phyloP scores from a whole-genome alignment of 2,329 filamentous ascomycete genomes.

The Trichoderma citrinoviride region DNA sequence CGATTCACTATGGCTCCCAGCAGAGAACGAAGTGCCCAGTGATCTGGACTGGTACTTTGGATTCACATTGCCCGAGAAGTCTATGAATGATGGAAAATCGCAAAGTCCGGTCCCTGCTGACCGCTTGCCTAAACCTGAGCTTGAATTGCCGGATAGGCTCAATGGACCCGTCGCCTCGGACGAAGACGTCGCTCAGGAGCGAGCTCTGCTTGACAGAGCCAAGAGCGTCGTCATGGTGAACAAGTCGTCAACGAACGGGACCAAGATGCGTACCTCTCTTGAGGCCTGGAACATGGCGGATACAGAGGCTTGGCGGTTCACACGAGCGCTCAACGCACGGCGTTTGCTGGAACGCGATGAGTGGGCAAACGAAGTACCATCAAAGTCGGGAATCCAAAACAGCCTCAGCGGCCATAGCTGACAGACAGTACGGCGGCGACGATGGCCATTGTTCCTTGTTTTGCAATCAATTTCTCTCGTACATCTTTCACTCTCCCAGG shows the following conservation, averaged over 20 bases:
- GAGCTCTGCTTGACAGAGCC: slow-evolving; percentile 47
- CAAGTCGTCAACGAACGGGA: slow-evolving; percentile 41
- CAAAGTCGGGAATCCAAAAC: slow-evolving; percentile 56
- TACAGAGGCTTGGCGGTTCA: slow-evolving; percentile 74
- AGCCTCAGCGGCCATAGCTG: slow-evolving; percentile 33
- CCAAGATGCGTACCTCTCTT: slow-evolving; percentile 51
- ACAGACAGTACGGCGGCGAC: neutral
- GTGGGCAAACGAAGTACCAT: slow-evolving; percentile 64
- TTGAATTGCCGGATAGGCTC: slow-evolving; percentile 34
- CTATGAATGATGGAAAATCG: slow-evolving; percentile 41
- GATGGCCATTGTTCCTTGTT: neutral
- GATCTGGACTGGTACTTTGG: slow-evolving; percentile 89
- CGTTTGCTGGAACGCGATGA: slow-evolving; percentile 59
- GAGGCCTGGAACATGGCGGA: slow-evolving; percentile 70
- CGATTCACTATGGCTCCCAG: slow-evolving; percentile 76
- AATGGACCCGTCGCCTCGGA: slow-evolving; percentile 51
- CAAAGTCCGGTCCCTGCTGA: slow-evolving; percentile 29
- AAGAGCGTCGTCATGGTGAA: slow-evolving; percentile 51
- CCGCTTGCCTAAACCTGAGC: slow-evolving; percentile 23
- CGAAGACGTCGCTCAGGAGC: slow-evolving; percentile 55
- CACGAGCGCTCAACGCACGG: slow-evolving; percentile 64
- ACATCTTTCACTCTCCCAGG: neutral
- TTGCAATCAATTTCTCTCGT: neutral
- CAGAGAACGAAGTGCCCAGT: slow-evolving; percentile 60
- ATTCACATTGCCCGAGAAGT: slow-evolving; percentile 67